Evolutionary conservation across 257 asterid species (phyloP).

Genomic region (Scutellaria barbata): DNA sequence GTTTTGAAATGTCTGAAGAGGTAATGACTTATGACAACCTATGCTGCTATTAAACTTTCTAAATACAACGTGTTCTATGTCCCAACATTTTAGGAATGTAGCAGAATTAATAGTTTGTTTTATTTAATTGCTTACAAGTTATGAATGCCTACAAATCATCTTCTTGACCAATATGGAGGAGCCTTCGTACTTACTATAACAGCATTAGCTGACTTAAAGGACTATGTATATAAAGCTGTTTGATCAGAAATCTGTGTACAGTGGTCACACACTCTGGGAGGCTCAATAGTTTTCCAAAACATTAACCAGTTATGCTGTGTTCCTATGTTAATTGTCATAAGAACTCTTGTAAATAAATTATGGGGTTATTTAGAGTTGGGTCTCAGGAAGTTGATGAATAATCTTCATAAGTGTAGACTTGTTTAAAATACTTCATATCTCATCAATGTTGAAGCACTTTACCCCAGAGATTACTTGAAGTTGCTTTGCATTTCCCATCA

Average conservation of each 20-base stretch:
- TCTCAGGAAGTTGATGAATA: not conserved
- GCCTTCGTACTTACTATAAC: slow-evolving; percentile 10
- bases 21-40: slow-evolving; percentile 46
- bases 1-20: slow-evolving; percentile 95
- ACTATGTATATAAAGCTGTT: not conserved
- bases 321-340: not conserved
- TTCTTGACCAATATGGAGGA: not conserved
- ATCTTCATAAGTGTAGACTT: slow-evolving; percentile 11
- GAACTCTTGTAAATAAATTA: not conserved
- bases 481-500: slow-evolving; percentile 15
- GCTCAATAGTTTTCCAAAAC: not conserved
- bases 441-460: slow-evolving; percentile 6
- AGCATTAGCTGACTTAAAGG: not conserved
- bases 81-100: slow-evolving; percentile 1
- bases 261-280: not conserved
- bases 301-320: not conserved
- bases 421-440: not conserved
- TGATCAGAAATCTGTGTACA: slow-evolving; percentile 11
- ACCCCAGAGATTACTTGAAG: not conserved
- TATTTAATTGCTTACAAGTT: not conserved
- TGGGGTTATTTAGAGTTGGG: not conserved
- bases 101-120: not conserved
- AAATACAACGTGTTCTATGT: slow-evolving; percentile 7
- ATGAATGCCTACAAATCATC: slow-evolving; percentile 10
- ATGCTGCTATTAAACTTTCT: slow-evolving; percentile 6